phyloP scores from a whole-genome alignment of 495 filamentous ascomycete species.

The Aspergillus haitiensis region DNA sequence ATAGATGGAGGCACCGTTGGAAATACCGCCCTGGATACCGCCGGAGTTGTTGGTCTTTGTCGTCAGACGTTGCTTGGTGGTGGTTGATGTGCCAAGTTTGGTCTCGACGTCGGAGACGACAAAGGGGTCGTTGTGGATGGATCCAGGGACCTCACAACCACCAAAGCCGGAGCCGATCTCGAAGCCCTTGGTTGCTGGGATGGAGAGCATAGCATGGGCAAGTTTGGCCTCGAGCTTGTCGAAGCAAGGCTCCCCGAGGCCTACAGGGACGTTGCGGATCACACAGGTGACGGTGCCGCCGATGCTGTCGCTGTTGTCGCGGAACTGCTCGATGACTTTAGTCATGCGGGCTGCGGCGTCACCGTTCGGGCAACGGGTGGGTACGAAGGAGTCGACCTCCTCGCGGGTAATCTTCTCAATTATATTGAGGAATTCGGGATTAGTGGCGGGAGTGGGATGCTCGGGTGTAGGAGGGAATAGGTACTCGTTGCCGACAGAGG shows the following conservation, averaged over 20 bases:
- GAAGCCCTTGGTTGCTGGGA: slow-evolving; percentile 96
- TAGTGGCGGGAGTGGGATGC: slow-evolving; percentile 72
- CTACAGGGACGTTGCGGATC: slow-evolving; percentile 83
- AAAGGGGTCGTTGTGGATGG: slow-evolving; percentile 92
- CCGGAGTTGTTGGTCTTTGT: slow-evolving; percentile 97
- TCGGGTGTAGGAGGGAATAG: slow-evolving; percentile 78
- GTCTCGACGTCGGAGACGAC: slow-evolving; percentile 54
- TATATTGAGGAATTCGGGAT: slow-evolving; percentile 78
- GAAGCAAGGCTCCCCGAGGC: slow-evolving; percentile 92
- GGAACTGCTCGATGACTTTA: slow-evolving; percentile 74
- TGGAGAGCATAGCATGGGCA: slow-evolving; percentile 94
- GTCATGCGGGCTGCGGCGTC: slow-evolving; percentile 70
- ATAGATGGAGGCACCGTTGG: slow-evolving; percentile 91
- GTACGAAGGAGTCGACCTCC: slow-evolving; percentile 78
- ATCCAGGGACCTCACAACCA: slow-evolving; percentile 84
- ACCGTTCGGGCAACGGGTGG: slow-evolving; percentile 80
- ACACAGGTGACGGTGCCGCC: slow-evolving; percentile 96
- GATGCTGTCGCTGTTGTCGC: slow-evolving; percentile 82
- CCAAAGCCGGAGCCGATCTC: slow-evolving; percentile 94
- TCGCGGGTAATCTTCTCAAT: slow-evolving; percentile 71
- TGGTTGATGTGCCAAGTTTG: slow-evolving; percentile 28
- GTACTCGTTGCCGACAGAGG: slow-evolving; percentile 78
- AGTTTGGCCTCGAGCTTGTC: slow-evolving; percentile 95
- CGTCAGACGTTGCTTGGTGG: slow-evolving; percentile 59
- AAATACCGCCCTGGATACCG: slow-evolving; percentile 95